A percentile compares a stretch with the other conserved stretches of the same genome.
Conservation (phyloP, 2,329 filamentous ascomycete genomes). For the Zasmidium cellare region DNA sequence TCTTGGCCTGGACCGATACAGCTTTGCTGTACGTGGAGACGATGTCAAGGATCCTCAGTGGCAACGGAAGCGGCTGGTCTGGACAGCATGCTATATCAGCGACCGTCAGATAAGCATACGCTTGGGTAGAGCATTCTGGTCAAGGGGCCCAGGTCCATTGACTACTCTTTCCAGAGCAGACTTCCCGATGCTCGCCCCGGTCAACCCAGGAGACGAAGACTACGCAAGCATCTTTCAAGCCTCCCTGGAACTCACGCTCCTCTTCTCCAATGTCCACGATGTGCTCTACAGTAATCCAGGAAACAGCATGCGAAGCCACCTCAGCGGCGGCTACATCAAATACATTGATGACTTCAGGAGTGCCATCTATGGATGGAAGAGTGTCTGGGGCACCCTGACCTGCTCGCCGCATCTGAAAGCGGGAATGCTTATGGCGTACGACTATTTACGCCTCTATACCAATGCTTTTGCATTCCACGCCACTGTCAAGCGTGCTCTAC, state of each 20-base stretch:
- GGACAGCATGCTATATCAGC: slow-evolving; percentile 68
- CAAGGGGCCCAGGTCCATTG: slow-evolving; percentile 67
- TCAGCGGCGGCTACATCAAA: slow-evolving; percentile 71
- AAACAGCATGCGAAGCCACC: slow-evolving; percentile 67
- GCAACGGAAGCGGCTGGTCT: slow-evolving; percentile 65
- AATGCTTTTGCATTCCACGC: slow-evolving; percentile 77
- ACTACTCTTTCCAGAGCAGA: slow-evolving; percentile 65
- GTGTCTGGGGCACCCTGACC: slow-evolving; percentile 65
- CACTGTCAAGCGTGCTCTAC: slow-evolving; percentile 53
- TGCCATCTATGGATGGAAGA: slow-evolving; percentile 70
- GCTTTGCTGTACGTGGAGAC: slow-evolving; percentile 59
- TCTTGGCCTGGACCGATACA: slow-evolving; percentile 67
- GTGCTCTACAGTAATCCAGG: slow-evolving; percentile 71
- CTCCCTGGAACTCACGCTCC: slow-evolving; percentile 68
- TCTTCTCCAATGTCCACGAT: slow-evolving; percentile 74
- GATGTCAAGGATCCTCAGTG: slow-evolving; percentile 60
- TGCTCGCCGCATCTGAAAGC: slow-evolving; percentile 68
- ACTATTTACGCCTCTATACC: slow-evolving; percentile 71
- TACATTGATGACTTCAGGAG: slow-evolving; percentile 73
- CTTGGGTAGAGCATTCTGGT: slow-evolving; percentile 73
- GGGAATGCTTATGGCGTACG: slow-evolving; percentile 68
- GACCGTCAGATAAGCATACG: slow-evolving; percentile 70
- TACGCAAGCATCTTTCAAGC: slow-evolving; percentile 70
- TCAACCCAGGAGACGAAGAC: slow-evolving; percentile 62
- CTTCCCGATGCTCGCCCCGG: slow-evolving; percentile 65